Evolutionary conservation across 768 basidiomycete genomes (phyloP).

Genomic region (Multifurca ochricompacta): DNA sequence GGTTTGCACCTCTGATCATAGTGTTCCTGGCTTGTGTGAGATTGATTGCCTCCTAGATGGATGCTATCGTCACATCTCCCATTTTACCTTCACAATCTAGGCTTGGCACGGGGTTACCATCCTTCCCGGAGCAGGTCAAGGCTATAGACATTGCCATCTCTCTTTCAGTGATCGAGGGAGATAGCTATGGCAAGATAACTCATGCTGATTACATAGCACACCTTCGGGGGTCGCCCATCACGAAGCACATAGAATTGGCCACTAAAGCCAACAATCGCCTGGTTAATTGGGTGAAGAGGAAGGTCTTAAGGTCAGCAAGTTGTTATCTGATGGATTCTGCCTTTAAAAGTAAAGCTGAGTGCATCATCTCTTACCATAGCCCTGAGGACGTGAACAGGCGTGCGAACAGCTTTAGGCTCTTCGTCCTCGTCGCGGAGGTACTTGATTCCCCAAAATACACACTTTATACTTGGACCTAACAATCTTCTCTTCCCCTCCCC

Average conservation of each 20-base stretch:
- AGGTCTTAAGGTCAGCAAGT: conserved; percentile 4
- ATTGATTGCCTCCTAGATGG: conserved; percentile 2
- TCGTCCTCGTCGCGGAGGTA: conserved; percentile 37
- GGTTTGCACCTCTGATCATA: neutral
- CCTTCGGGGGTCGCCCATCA: conserved; percentile 26
- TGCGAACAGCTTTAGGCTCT: conserved; percentile 36
- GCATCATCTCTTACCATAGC: conserved; percentile 33
- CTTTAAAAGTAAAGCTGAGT: neutral
- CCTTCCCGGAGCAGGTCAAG: conserved; percentile 28
- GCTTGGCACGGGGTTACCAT: neutral
- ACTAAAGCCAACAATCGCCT: conserved; percentile 34
- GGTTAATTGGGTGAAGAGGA: conserved; percentile 22
- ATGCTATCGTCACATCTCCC: neutral
- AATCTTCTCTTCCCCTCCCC: neutral
- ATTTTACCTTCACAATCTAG: neutral
- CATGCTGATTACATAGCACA: conserved; percentile 39
- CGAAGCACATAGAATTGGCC: conserved; percentile 30
- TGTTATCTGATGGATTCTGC: conserved; percentile 28
- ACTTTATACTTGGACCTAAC: too few species aligned
- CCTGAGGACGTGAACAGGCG: conserved; percentile 33
- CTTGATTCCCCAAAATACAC: conserved; percentile 17
- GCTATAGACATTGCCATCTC: conserved; percentile 38
- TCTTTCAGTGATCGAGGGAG: conserved; percentile 38
- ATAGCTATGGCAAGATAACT: conserved; percentile 32
- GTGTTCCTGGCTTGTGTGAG: neutral